Evolutionary conservation across 768 basidiomycete genomes (phyloP).

Genomic region (Butyriboletus loyo): DNA sequence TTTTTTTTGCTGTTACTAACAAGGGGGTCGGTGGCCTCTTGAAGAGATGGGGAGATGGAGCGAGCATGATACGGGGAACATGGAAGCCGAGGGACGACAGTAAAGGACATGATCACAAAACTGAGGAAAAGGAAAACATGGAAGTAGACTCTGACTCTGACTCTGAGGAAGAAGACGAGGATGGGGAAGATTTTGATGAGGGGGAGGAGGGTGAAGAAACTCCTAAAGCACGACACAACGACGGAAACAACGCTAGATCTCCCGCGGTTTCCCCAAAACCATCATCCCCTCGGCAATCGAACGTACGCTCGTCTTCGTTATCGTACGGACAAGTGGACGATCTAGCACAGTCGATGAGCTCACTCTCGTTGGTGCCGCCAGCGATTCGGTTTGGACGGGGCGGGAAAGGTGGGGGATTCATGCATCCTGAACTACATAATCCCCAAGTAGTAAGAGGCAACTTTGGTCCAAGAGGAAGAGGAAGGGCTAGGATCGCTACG

Average conservation of each 20-base stretch:
- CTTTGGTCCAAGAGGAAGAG: slow-evolving; percentile 32
- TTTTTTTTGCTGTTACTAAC: slow-evolving; percentile 89
- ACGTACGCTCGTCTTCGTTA: slow-evolving; percentile 10
- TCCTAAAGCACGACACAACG: slow-evolving; percentile 23
- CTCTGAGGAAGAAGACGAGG: slow-evolving; percentile 13
- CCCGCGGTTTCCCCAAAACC: slow-evolving; percentile 18
- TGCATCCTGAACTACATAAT: slow-evolving; percentile 32
- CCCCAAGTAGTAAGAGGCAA: slow-evolving; percentile 28
- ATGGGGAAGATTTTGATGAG: slow-evolving; percentile 19
- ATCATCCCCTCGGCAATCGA: slow-evolving; percentile 21
- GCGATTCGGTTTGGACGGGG: slow-evolving; percentile 75
- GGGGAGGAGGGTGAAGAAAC: slow-evolving; percentile 25
- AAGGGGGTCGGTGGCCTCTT: slow-evolving; percentile 83
- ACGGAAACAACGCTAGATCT: slow-evolving; percentile 16
- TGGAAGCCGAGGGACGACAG: slow-evolving; percentile 55
- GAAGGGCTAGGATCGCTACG: slow-evolving; percentile 27
- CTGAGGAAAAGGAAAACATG: slow-evolving; percentile 15
- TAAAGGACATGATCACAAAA: slow-evolving; percentile 10
- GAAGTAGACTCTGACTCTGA: slow-evolving; percentile 24
- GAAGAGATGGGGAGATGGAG: slow-evolving; percentile 81
- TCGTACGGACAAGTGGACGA: slow-evolving; percentile 40
- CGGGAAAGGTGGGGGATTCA: slow-evolving; percentile 53
- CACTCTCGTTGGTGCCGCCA: slow-evolving; percentile 61
- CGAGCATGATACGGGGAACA: slow-evolving; percentile 67
- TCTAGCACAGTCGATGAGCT: slow-evolving; percentile 45